These are phyloP conservation scores for Colletotrichum phormii DNA, from an alignment of 2,329 filamentous ascomycete genomes.

Conservation along the genomic window DNA sequence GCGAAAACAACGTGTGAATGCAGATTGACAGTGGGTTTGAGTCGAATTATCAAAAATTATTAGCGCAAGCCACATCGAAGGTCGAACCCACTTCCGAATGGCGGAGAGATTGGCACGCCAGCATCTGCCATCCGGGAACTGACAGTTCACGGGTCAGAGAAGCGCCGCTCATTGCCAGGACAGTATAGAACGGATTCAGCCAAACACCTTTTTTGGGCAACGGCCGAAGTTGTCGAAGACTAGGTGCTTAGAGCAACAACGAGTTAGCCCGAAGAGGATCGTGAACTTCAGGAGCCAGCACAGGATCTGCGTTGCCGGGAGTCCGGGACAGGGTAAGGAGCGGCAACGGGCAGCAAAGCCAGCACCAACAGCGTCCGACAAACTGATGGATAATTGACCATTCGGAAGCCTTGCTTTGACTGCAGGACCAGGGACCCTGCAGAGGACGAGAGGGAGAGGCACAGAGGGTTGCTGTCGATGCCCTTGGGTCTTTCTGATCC, in stretches of 20 bases:
- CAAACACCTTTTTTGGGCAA: background rate
- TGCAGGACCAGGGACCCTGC: constrained; percentile 22
- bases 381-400: constrained; percentile 3
- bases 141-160: background rate
- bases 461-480: background rate
- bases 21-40: constrained; percentile 14
- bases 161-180: background rate
- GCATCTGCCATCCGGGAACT: background rate
- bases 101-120: background rate
- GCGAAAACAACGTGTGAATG: constrained; percentile 21
- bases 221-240: background rate
- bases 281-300: constrained; percentile 6
- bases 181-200: background rate
- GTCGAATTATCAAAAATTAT: constrained; percentile 9
- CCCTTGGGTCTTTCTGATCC: background rate
- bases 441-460: background rate
- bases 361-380: constrained; percentile 1
- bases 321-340: background rate
- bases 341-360: background rate
- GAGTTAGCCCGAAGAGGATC: background rate
- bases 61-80: constrained; percentile 26
- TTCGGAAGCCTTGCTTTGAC: constrained; percentile 11
- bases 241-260: background rate
- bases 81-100: constrained; percentile 2
- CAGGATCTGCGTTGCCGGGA: constrained; percentile 8